Percentiles rank a stretch among this genome's conserved stretches.
Evolutionary conservation across 345 rosid species (phyloP).

Genomic region (Salix viminalis): DNA sequence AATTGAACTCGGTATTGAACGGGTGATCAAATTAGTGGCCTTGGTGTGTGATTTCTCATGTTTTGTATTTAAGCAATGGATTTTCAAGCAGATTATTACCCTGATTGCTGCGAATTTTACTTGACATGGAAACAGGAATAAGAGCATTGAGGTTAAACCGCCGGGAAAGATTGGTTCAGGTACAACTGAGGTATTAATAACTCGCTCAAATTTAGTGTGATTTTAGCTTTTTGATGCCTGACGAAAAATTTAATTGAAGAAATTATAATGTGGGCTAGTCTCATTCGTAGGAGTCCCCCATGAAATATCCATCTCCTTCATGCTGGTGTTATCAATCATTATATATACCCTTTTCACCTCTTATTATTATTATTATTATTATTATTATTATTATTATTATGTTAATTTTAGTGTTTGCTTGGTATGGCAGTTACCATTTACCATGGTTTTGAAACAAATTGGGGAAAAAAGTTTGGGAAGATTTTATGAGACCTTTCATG

Average conservation of each 20-base stretch:
- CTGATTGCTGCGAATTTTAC: no score
- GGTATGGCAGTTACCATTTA: constrained; percentile 63
- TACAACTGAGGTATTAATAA: constrained; percentile 64
- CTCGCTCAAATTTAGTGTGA: neutral
- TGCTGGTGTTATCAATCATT: no score
- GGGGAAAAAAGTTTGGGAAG: constrained; percentile 52
- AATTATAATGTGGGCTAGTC: neutral
- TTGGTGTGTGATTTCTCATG: no score
- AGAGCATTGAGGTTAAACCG: constrained; percentile 51
- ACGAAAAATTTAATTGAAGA: neutral
- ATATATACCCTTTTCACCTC: no score
- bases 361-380: no score
- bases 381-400: neutral
- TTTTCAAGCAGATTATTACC: no score
- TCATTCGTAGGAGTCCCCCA: neutral
- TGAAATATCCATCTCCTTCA: no score
- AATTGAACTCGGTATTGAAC: neutral
- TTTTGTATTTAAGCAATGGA: no score
- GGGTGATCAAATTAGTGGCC: no score
- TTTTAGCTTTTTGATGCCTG: neutral
- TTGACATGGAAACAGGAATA: constrained; percentile 40
- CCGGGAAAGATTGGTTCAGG: constrained; percentile 76
- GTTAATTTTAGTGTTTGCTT: constrained; percentile 1
- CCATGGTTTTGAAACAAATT: constrained; percentile 43
- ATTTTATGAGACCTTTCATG: constrained; percentile 89